These are phyloP conservation scores for Halophytophthora polymorphica DNA, from an alignment of 352 stramenopile genomes.

Conservation along the genomic window DNA sequence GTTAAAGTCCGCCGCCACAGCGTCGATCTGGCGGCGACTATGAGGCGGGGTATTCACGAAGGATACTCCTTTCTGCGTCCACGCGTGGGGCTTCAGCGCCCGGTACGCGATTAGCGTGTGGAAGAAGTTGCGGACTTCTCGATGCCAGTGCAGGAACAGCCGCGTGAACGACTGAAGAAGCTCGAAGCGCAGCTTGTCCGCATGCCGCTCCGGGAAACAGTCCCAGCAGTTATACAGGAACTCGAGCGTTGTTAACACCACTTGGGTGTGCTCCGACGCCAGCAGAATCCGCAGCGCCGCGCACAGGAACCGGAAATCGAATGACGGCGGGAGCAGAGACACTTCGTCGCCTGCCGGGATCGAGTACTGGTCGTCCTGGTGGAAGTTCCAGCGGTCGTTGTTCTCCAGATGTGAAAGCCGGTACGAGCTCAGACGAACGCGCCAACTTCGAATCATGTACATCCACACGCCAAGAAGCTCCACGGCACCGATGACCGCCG, in stretches of 20 bases:
- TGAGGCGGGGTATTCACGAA: constrained; percentile 88
- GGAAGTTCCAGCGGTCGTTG: constrained; percentile 89
- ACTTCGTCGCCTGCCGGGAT: constrained; percentile 86
- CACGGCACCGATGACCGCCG: constrained; percentile 80
- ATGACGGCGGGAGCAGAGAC: constrained; percentile 79
- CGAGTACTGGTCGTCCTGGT: constrained; percentile 88
- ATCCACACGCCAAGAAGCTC: constrained; percentile 89
- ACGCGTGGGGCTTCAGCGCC: constrained; percentile 83
- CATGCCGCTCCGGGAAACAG: constrained; percentile 85
- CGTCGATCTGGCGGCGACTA: constrained; percentile 84
- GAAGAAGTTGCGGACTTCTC: constrained; percentile 85
- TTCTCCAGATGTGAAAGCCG: constrained; percentile 86
- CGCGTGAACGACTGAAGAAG: constrained; percentile 74
- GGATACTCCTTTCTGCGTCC: constrained; percentile 80
- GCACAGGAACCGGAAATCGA: constrained; percentile 86
- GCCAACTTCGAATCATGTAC: constrained; percentile 91
- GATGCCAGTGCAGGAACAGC: constrained; percentile 86
- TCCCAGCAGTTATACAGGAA: constrained; percentile 91
- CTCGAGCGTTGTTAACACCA: constrained; percentile 83
- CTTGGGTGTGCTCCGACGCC: constrained; percentile 82
- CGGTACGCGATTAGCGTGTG: constrained; percentile 84
- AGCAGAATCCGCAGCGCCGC: constrained; percentile 77
- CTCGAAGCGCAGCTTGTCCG: constrained; percentile 83
- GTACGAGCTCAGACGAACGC: constrained; percentile 82
- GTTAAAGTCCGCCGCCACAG: constrained; percentile 85